Evolutionary conservation across 2,329 filamentous ascomycete genomes (phyloP), one percentile per base, ranked within the genome.

Genomic region (Penicillium sp.): DNA sequence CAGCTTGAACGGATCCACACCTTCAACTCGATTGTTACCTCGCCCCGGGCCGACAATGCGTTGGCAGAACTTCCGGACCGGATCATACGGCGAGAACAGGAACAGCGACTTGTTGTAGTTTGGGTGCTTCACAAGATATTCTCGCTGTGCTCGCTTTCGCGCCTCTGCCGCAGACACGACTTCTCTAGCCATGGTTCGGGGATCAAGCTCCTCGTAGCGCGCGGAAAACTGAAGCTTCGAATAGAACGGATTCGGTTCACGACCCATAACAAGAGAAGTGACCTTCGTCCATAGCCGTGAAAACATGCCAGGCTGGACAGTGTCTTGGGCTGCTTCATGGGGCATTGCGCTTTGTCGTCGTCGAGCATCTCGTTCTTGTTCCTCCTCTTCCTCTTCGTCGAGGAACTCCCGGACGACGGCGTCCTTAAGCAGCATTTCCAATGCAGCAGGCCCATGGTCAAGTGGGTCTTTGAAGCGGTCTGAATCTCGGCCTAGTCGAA

Each of bases 361-460:
- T 56, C 23, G 50, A 24, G 29, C 45, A 20, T 29, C 58, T 29
- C 64, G 55, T 29, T 61, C 28, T 33, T 58, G 54, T 15, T 47
- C 35, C 2, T 52, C 41, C 46, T 64, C 53, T 47, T 79, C 73
- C 54, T 79, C 77, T 57, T 95, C 89, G 61, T 97, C 90, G 4
- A 98, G 80, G 54, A 98, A 98, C 62, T 97, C 93, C 43, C 84
- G 86, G 6, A 98, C 92, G 24, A 98, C 90, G 1, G 90, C 89
- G 69, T 97, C 92, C 66, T 97, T 97, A 40, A 97, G 78, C 42
- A 98, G 78, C 90, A 97, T 95, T 66, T 97, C 93, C 66, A 95
- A 87, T 47, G 89, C 91, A 6, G 89, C 90, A 20, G 88, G 88
- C 2, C 91, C 91, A 66, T 95, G 95, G 65, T 96, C 91, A 13